Percentiles rank a stretch among this genome's conserved stretches.
Conservation (phyloP, 345 rosid species). For the Arabidopsis arenosa region DNA sequence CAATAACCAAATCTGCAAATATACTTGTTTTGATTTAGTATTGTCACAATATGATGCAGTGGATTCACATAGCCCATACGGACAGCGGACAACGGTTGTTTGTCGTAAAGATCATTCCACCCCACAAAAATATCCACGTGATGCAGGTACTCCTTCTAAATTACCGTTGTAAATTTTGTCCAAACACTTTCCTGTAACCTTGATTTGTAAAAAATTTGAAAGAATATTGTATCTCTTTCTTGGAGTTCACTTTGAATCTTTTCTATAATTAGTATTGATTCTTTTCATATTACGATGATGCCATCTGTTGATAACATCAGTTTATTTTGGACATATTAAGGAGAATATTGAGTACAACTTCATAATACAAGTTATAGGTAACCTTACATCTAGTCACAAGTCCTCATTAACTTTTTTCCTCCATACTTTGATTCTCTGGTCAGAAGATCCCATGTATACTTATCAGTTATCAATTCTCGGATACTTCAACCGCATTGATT, state of each 20-base stretch:
- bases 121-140: slow-evolving; percentile 76
- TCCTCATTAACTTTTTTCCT: slow-evolving; percentile 46
- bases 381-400: too few relatives aligned
- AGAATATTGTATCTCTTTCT: not conserved
- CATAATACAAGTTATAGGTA: too few relatives aligned
- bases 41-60: slow-evolving; percentile 54
- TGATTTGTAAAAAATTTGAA: slow-evolving; percentile 17
- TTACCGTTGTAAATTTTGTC: slow-evolving; percentile 54
- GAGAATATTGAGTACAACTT: too few relatives aligned
- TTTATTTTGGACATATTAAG: too few relatives aligned
- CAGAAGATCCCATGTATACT: slow-evolving; percentile 88
- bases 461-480: slow-evolving; percentile 63
- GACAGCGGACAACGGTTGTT: slow-evolving; percentile 79
- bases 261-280: too few relatives aligned
- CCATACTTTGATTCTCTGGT: slow-evolving; percentile 82
- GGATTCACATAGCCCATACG: slow-evolving; percentile 82
- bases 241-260: not conserved
- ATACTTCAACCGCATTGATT: slow-evolving; percentile 70
- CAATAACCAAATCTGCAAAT: not conserved
- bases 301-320: too few relatives aligned
- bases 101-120: slow-evolving; percentile 69
- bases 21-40: slow-evolving; percentile 15
- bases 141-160: slow-evolving; percentile 84
- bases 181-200: slow-evolving; percentile 3
- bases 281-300: too few relatives aligned